Evolutionary conservation across 345 rosid genomes (phyloP), one percentile per base, ranked within the genome.

Genomic region (Cochlearia excelsa): DNA sequence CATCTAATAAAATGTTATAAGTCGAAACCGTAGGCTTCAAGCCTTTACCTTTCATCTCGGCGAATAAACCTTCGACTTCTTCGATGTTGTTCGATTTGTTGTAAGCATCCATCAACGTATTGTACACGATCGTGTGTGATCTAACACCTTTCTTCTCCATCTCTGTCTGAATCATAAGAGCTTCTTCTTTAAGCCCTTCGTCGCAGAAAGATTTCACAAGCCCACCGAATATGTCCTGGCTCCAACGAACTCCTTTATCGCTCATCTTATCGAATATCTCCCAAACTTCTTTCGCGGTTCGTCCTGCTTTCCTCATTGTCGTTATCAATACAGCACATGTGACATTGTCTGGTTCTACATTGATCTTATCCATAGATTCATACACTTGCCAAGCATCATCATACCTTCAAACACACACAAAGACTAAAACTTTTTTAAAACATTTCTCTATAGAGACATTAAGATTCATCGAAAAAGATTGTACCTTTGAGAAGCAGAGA

Each of bases 111-210:
- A 92, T 92, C 53, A 88, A 60, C 7, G 87, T 86, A 67, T 86
- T 86, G 43, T 84, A 92, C 37, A 92, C 77, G 3, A 81, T 61
- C 31, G 84, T 77, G 23, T 88, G 83, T 1, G 95, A 74, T 60
- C 76, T 51, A 5, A 84, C 59, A 0, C 96, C 98, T 79, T 76
- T 78, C 83, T 79, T 88, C 78, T 81, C 95, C 96, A 88, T 92
- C 78, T 92, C 96, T 1, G 81, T 63, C 67, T 79, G 87, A 54
- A 92, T 73, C 53, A 86, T 80, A 56, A 86, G 87, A 33, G 93
- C 96, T 79, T 86, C 90, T 56, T 76, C 78, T 80, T 56, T 84
- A 35, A 92, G 70, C 38, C 96, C 95, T 80, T 86, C 96, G 0
- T 84, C 90, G 46, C 95, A 92, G 57, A 92, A 88, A 4, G 93